Percentiles rank a stretch among this genome's conserved stretches.
Conservation (phyloP, 129 eudicot species). For the Chrysanthemum makinoi region DNA sequence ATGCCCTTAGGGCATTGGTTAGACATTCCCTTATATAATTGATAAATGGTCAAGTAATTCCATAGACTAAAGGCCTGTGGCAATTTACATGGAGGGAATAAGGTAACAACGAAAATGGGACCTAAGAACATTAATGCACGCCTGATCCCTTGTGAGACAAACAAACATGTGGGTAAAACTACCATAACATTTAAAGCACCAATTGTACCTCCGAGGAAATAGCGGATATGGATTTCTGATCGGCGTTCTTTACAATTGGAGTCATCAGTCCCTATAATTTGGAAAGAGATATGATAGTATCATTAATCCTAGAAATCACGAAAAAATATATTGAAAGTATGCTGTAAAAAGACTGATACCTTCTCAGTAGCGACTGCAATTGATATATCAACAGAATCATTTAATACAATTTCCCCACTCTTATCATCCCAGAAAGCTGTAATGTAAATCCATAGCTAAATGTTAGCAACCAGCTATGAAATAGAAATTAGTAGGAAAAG, state of each 20-base stretch:
- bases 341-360: conserved; percentile 38
- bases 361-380: conserved; percentile 99
- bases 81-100: background rate
- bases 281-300: conserved; percentile 3
- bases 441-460: conserved; percentile 20
- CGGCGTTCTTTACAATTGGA: conserved; percentile 88
- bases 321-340: conserved; percentile 1
- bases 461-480: conserved; percentile 14
- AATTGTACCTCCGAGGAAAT: conserved; percentile 78
- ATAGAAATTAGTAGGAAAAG: background rate
- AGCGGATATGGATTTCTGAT: conserved; percentile 86
- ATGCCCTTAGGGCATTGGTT: too few relatives aligned
- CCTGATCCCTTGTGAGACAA: background rate
- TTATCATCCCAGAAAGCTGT: conserved; percentile 87
- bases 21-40: too few relatives aligned
- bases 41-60: background rate
- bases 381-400: conserved; percentile 90
- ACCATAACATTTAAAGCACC: background rate
- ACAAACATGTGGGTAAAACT: conserved; percentile 1
- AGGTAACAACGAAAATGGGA: background rate
- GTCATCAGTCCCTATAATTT: conserved; percentile 88
- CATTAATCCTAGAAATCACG: background rate
- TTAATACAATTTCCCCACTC: conserved; percentile 65
- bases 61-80: background rate
- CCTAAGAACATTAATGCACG: conserved; percentile 7